Base-by-base conservation (phyloP, 495 filamentous ascomycete genomes). In the Talaromyces liani region DNA sequence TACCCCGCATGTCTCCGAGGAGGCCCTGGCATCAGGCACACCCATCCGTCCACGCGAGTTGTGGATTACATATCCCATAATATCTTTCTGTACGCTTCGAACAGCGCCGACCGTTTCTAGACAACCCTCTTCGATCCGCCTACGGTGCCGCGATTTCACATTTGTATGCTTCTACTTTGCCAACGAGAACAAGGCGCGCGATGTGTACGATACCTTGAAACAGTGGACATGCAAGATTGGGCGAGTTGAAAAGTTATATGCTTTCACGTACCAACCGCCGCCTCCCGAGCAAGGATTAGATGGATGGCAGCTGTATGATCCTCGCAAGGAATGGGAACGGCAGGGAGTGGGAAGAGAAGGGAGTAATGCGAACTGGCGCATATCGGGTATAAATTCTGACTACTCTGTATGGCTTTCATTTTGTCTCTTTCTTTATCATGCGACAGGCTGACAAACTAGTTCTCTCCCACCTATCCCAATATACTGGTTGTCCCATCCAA, bases 41-140 rank as follows among this genome's bases (percentile, higher is more conserved):
- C 55, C 68, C 6, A 61, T 71, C 56, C 84, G 81, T 67, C 82
- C 86, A n/a, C 87, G 84, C 71, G 89, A 96, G 71, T 82, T 89
- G 60, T 97, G 93, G 91, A 89, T 98, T 61, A 91, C 93, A 16
- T 98, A 95, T 71, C 93, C 92, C 31, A 91, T 97, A 68, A 92
- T 98, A 70, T 81, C 85, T 9, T 84, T 84, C 65, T 92, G 90
- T 70, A 85, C 82, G 20, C 81, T 91, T 53, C 82, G 89, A 58
- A 86, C 91, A 61, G 84, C 84, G 63, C 88, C 91, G 39, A 84
- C 88, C 10, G 81, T 79, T 8, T 89, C 90, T 62, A 85, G 87
- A 63, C 82, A 88, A 27, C 83, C 84, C 29, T 93, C 94, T 7
- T 91, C 91, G 4, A 90, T 99, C 72, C 87, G 94, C 49, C 74